These are phyloP conservation scores for Pseudogymnoascus sp. DNA, from an alignment of 2,329 filamentous ascomycete species.

Conservation along the genomic window DNA sequence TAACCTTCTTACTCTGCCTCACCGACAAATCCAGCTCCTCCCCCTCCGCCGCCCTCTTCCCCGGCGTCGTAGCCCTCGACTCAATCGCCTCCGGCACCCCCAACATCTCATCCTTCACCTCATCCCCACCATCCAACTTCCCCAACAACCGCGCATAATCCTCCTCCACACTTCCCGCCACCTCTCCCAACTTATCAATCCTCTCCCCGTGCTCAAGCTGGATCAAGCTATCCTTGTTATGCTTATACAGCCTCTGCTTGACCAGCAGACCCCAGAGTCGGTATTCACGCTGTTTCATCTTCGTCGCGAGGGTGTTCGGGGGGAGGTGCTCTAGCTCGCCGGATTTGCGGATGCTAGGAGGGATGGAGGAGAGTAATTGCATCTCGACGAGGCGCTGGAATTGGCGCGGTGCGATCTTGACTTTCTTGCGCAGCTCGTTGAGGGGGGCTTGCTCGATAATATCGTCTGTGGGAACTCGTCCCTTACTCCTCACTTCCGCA, in stretches of 20 bases:
- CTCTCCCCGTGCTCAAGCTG: slow-evolving; percentile 63
- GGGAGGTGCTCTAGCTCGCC: slow-evolving; percentile 34
- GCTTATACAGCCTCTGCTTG: slow-evolving; percentile 70
- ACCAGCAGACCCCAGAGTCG: slow-evolving; percentile 66
- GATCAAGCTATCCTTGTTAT: slow-evolving; percentile 64
- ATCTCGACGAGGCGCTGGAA: slow-evolving; percentile 70
- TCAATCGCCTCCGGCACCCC: slow-evolving; percentile 42
- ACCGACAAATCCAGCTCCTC: slow-evolving; percentile 21
- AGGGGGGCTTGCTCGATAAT: slow-evolving; percentile 53
- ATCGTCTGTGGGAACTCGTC: slow-evolving; percentile 39
- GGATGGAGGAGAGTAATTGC: slow-evolving; percentile 58
- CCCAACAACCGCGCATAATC: slow-evolving; percentile 63
- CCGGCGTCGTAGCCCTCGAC: slow-evolving; percentile 21
- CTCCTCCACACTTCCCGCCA: slow-evolving; percentile 58
- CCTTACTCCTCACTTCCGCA: slow-evolving; percentile 42
- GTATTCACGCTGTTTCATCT: slow-evolving; percentile 55
- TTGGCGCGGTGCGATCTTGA: slow-evolving; percentile 71
- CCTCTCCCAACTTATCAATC: slow-evolving; percentile 64
- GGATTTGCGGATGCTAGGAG: slow-evolving; percentile 47
- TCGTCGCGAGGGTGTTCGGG: slow-evolving; percentile 37
- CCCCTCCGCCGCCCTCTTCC: slow-evolving; percentile 37
- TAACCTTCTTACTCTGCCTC: slow-evolving; percentile 10
- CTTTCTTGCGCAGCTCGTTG: slow-evolving; percentile 48
- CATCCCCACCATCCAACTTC: background rate
- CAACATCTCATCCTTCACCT: slow-evolving; percentile 37